phyloP scores from a whole-genome alignment of 2,329 filamentous ascomycete genomes.

The Daldinia eschscholtzii region DNA sequence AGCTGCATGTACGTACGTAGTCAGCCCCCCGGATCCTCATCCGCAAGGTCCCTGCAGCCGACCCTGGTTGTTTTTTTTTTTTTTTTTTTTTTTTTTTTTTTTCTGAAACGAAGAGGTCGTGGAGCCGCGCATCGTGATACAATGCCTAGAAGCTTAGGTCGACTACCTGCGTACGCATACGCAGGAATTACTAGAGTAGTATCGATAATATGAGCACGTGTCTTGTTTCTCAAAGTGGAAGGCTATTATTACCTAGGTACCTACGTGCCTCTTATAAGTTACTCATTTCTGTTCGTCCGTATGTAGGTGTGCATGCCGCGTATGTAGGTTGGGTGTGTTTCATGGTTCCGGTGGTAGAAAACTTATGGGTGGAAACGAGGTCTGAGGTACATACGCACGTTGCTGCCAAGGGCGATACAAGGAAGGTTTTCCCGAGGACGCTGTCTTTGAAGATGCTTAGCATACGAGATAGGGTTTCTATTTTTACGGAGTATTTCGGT shows the following conservation, averaged over 20 bases:
- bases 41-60: not conserved
- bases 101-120: not conserved
- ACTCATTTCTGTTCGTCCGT: not conserved
- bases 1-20: not conserved
- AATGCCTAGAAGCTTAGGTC: not conserved
- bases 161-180: not conserved
- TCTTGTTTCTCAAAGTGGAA: not conserved
- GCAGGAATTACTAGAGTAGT: not conserved
- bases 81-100: not conserved
- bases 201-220: not conserved
- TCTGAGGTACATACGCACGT: not conserved
- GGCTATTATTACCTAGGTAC: not conserved
- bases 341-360: not conserved
- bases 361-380: not conserved
- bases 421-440: not conserved
- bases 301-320: not conserved
- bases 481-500: not conserved
- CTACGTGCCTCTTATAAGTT: not conserved
- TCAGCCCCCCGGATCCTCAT: not conserved
- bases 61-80: not conserved
- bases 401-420: not conserved
- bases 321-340: not conserved
- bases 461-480: not conserved
- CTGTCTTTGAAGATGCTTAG: not conserved
- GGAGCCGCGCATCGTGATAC: conserved; percentile 9